Evolutionary conservation across 768 basidiomycete genomes (phyloP), one percentile per base, ranked within the genome.

Genomic region (Macrocybe gigantea): DNA sequence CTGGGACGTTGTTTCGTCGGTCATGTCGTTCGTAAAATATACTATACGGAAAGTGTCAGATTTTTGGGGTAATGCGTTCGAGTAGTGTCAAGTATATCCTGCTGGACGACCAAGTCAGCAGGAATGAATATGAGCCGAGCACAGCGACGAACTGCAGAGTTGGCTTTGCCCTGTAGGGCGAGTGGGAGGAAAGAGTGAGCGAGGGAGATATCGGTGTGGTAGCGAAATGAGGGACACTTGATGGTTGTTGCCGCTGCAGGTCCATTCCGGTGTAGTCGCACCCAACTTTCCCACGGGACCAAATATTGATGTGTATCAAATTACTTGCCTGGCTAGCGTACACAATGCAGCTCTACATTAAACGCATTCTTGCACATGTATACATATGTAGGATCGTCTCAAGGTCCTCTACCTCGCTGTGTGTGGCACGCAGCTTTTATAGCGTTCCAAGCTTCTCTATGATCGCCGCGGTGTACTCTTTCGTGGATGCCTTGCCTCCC

Each of bases 401-500:
- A 41, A 44, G 32, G 38, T 49, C 38, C 37, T 37, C 35, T 31
- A 47, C 13, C 30, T 47, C 40, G 13, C 15, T 22, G 22, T 22
- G 22, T 2, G 29, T 15, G 10, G 13, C 33, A 10, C 37, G 15
- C 44, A 7, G 33, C 9, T 14, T 57, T 51, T 56, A 60, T 46
- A 48, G 52, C 35, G 45, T 59, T 45, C 60, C 54, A 56, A 95
- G 71, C 71, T 82, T 93, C 53, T 71, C 58, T 52, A 96, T 85
- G 68, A 97, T 95, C 29, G 92, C 87, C 46, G 80, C 64, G 37
- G 94, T 94, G 72, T 90, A 97, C 67, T 96, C 85, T 64, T 74
- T 74, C 2, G 96, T 99, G 33, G 83, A 81, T 11, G 94, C 80
- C 65, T 88, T 93, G 37, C 96, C 96, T 14, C 96, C 93, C 49